A percentile compares a stretch with the other conserved stretches of the same genome.
Evolutionary conservation across 2,329 filamentous ascomycete genomes (phyloP).

Genomic region (Cladophialophora psammophila): DNA sequence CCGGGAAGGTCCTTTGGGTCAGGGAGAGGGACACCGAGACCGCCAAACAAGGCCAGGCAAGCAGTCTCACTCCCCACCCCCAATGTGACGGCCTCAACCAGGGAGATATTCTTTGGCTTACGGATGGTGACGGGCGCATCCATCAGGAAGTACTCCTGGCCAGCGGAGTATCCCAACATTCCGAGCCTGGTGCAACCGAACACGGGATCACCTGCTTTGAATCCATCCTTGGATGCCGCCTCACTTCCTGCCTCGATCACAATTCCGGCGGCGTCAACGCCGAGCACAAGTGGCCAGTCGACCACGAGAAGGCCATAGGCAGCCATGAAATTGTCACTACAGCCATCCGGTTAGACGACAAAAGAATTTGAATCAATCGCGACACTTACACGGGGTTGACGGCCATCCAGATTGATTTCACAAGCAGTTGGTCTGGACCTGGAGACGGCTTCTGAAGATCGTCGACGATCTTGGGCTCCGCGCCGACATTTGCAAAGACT

Average conservation of each 20-base stretch:
- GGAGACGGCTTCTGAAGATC: constrained; percentile 42
- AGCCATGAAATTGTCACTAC: constrained; percentile 43
- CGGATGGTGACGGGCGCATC: constrained; percentile 43
- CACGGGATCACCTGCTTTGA: constrained; percentile 45
- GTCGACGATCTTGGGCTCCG: constrained; percentile 33
- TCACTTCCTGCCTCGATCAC: constrained; percentile 44
- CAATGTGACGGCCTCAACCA: constrained; percentile 43
- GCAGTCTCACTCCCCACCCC: constrained; percentile 43
- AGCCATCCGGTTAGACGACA: constrained; percentile 15
- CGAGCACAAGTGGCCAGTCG: constrained; percentile 44
- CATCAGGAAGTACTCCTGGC: constrained; percentile 47
- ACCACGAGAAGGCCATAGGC: constrained; percentile 42
- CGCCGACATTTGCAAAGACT: constrained; percentile 30
- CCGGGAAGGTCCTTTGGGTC: constrained; percentile 35
- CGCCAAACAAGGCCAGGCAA: constrained; percentile 39
- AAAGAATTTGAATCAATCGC: background rate
- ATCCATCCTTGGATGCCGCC: constrained; percentile 40
- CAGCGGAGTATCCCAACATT: constrained; percentile 37
- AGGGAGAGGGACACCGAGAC: constrained; percentile 40
- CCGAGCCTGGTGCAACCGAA: constrained; percentile 46
- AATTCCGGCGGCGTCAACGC: constrained; percentile 44
- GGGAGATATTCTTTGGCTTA: constrained; percentile 43
- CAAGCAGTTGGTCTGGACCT: constrained; percentile 43
- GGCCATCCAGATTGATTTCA: constrained; percentile 45
- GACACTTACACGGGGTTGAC: constrained; percentile 45